Conservation (phyloP, 495 filamentous ascomycete species). For the Aspergillus funiculosus region DNA sequence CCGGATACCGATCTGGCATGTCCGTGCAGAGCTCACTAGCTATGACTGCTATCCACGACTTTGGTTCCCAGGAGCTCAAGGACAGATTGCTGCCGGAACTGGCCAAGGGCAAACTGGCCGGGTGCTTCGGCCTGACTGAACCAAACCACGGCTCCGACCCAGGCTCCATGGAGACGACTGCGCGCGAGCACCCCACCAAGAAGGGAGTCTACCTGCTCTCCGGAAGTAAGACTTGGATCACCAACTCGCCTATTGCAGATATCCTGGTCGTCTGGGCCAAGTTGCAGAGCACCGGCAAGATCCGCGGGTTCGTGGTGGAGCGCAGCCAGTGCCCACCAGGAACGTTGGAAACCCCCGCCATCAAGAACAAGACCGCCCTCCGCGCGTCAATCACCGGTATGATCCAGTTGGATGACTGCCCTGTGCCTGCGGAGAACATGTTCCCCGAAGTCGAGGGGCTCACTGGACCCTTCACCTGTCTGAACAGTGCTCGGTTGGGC, state of each 20-base stretch:
- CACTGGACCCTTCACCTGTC: slow-evolving; percentile 82
- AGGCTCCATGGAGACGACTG: slow-evolving; percentile 88
- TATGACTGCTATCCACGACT: slow-evolving; percentile 96
- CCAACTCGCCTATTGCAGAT: slow-evolving; percentile 92
- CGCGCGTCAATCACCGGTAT: slow-evolving; percentile 93
- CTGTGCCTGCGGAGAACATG: slow-evolving; percentile 88
- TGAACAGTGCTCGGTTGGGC: slow-evolving; percentile 87
- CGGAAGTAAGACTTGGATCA: slow-evolving; percentile 97
- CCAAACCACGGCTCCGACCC: slow-evolving; percentile 98
- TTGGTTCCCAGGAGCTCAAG: slow-evolving; percentile 84
- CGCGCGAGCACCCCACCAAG: slow-evolving; percentile 81
- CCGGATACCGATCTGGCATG: slow-evolving; percentile 92
- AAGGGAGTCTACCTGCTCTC: slow-evolving; percentile 75
- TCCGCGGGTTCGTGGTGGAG: slow-evolving; percentile 90
- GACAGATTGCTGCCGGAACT: slow-evolving; percentile 77
- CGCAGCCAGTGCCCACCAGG: slow-evolving; percentile 73
- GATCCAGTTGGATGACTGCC: slow-evolving; percentile 90
- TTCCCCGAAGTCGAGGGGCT: slow-evolving; percentile 87
- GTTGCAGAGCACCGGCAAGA: slow-evolving; percentile 82
- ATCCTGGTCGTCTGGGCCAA: slow-evolving; percentile 93
- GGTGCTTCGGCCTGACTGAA: slow-evolving; percentile 93
- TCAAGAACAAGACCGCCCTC: slow-evolving; percentile 94
- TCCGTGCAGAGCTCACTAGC: slow-evolving; percentile 91
- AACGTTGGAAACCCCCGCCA: slow-evolving; percentile 81
- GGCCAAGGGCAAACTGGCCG: slow-evolving; percentile 80